Conservation (phyloP, 2,329 filamentous ascomycete species). For the Colletotrichum orchidophilum region DNA sequence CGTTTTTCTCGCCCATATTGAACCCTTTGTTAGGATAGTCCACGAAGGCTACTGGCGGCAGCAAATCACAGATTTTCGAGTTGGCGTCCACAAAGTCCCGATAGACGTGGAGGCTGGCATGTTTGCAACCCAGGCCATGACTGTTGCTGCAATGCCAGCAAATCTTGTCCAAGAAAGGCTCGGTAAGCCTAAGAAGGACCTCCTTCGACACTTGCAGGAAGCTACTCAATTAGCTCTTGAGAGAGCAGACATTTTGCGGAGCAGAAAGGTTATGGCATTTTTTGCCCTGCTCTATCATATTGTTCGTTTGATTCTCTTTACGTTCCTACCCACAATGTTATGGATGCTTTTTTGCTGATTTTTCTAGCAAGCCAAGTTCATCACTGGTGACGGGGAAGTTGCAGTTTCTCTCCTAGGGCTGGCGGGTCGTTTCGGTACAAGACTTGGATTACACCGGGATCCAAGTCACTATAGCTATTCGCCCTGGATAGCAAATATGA, state of each 20-base stretch:
- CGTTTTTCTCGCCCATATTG: slow-evolving; percentile 24
- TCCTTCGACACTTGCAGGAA: slow-evolving; percentile 23
- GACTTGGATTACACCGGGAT: slow-evolving; percentile 25
- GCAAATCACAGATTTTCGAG: slow-evolving; percentile 30
- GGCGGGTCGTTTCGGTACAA: slow-evolving; percentile 25
- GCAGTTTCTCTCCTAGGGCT: slow-evolving; percentile 20
- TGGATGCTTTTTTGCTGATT: neutral
- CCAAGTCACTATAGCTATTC: slow-evolving; percentile 30
- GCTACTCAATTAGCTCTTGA: slow-evolving; percentile 20
- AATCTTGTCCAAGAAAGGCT: slow-evolving; percentile 10
- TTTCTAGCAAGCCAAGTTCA: slow-evolving; percentile 26
- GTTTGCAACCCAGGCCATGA: slow-evolving; percentile 30
- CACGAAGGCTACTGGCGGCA: slow-evolving; percentile 27
- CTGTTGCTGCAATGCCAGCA: slow-evolving; percentile 24
- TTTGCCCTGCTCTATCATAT: slow-evolving; percentile 25
- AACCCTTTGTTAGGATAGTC: slow-evolving; percentile 23
- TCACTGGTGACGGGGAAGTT: slow-evolving; percentile 20
- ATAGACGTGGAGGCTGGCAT: slow-evolving; percentile 22
- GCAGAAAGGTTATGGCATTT: slow-evolving; percentile 21
- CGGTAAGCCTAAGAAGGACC: slow-evolving; percentile 6
- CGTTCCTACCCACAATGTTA: neutral
- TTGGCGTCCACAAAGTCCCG: slow-evolving; percentile 23
- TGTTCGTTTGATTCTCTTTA: neutral
- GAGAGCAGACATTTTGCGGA: slow-evolving; percentile 25
- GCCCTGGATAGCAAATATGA: slow-evolving; percentile 23